A percentile compares a stretch with the other conserved stretches of the same genome.
Conservation (phyloP, 202 grass and related monocot genomes). For the Elaeis oleifera region DNA sequence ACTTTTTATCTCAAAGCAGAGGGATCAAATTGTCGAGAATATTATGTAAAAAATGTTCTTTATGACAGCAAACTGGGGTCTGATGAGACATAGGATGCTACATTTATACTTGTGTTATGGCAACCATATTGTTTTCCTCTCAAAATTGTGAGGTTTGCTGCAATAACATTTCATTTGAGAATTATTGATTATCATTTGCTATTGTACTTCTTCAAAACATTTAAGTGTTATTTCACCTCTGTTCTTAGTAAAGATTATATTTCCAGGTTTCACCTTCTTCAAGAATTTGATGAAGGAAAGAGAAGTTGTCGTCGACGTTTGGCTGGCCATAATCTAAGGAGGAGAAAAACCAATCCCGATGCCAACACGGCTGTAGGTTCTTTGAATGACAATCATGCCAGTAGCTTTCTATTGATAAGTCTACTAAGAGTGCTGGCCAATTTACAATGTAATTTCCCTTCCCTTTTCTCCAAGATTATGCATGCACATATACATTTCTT, state of each 20-base stretch:
- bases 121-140: no score
- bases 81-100: no score
- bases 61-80: no score
- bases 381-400: slow-evolving; percentile 27
- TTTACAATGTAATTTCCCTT: slow-evolving; percentile 46
- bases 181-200: not conserved
- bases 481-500: not conserved
- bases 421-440: slow-evolving; percentile 54
- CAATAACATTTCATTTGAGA: no score
- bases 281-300: slow-evolving; percentile 85
- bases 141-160: no score
- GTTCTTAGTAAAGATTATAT: slow-evolving; percentile 2
- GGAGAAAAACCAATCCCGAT: slow-evolving; percentile 41
- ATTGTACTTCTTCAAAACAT: slow-evolving; percentile 3
- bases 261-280: slow-evolving; percentile 64
- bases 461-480: not conserved
- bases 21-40: no score
- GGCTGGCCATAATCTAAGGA: slow-evolving; percentile 56
- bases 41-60: no score
- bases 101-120: no score
- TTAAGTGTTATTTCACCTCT: not conserved
- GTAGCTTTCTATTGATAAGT: slow-evolving; percentile 27
- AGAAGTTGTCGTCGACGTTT: slow-evolving; percentile 73
- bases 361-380: slow-evolving; percentile 13
- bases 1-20: no score